Percentiles rank a stretch among this genome's conserved stretches.
Conservation (phyloP, 169 alveolate genomes). For the Eimeria sp. region DNA sequence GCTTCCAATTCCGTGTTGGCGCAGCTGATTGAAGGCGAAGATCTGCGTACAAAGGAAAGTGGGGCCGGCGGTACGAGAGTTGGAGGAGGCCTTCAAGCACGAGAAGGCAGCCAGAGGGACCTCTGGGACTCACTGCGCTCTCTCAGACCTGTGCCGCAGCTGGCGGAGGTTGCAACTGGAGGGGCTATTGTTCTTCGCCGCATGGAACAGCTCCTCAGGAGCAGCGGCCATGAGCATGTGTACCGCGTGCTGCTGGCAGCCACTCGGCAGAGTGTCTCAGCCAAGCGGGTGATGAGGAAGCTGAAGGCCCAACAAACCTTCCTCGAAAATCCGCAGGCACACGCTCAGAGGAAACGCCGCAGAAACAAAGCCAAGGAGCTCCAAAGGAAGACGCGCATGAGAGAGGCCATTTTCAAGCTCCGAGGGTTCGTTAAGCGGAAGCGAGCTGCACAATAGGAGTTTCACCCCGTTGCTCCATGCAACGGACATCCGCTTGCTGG, state of each 20-base stretch:
- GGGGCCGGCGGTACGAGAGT: background rate
- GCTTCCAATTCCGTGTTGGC: conserved; percentile 54
- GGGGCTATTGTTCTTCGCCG: conserved; percentile 45
- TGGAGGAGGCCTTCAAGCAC: background rate
- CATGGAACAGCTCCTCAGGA: conserved; percentile 48
- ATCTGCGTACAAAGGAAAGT: too few relatives aligned
- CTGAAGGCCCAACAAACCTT: conserved; percentile 54
- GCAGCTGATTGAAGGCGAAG: conserved; percentile 37
- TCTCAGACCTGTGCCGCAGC: conserved; percentile 9
- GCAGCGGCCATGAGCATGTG: conserved; percentile 11
- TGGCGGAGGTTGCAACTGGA: conserved; percentile 52
- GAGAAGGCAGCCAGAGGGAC: background rate
- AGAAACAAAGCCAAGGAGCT: conserved; percentile 53
- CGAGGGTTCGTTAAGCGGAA: conserved; percentile 24
- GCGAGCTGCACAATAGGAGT: background rate
- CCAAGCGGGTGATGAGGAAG: conserved; percentile 56
- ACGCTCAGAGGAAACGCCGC: conserved; percentile 57
- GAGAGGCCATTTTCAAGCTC: conserved; percentile 51
- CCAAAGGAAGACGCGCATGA: conserved; percentile 5
- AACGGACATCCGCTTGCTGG: background rate
- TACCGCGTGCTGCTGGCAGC: conserved; percentile 22
- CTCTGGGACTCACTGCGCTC: conserved; percentile 35
- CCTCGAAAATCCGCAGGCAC: conserved; percentile 37
- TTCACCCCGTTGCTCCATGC: background rate
- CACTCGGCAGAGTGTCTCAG: conserved; percentile 42